Conservation (phyloP, 495 filamentous ascomycete genomes). For the Emericellopsis terricola region DNA sequence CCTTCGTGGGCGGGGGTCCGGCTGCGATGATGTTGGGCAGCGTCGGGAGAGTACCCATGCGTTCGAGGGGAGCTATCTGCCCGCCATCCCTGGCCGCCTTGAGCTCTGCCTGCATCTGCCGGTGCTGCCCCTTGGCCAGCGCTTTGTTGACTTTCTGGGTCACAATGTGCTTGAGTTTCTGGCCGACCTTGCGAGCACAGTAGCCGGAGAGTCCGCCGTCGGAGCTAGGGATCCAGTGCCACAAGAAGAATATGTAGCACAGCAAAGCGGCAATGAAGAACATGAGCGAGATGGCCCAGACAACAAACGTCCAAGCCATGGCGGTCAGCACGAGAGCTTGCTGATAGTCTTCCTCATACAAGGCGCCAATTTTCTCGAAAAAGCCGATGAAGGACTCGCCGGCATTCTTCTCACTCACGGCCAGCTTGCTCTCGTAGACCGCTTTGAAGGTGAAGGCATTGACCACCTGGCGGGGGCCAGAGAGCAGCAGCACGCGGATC, state of each 20-base stretch:
- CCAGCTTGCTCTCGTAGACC: slow-evolving; percentile 45
- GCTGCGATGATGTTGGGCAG: slow-evolving; percentile 28
- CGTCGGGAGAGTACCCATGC: slow-evolving; percentile 51
- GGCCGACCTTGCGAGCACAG: slow-evolving; percentile 79
- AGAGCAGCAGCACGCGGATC: slow-evolving; percentile 72
- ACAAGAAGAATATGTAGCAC: slow-evolving; percentile 75
- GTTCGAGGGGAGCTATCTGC: slow-evolving; percentile 28
- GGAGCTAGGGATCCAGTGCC: slow-evolving; percentile 62
- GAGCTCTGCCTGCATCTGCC: slow-evolving; percentile 35
- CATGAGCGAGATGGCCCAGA: slow-evolving; percentile 73
- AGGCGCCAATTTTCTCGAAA: slow-evolving; percentile 54
- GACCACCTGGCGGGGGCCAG: slow-evolving; percentile 76
- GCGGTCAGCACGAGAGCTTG: slow-evolving; percentile 68
- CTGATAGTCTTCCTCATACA: slow-evolving; percentile 50
- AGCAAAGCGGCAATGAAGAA: slow-evolving; percentile 52
- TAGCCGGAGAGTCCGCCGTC: slow-evolving; percentile 70
- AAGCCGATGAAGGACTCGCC: slow-evolving; percentile 40
- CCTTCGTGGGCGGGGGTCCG: neutral
- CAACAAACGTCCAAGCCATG: slow-evolving; percentile 80
- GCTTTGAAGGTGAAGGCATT: slow-evolving; percentile 80
- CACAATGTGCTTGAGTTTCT: slow-evolving; percentile 63
- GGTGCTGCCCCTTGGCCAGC: slow-evolving; percentile 50
- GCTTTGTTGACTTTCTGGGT: slow-evolving; percentile 69
- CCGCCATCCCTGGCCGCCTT: slow-evolving; percentile 37
- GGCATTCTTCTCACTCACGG: slow-evolving; percentile 39